These are phyloP conservation scores for Coemansia sp. DNA, from an alignment of 192 early-diverging fungal species.

Conservation along the genomic window DNA sequence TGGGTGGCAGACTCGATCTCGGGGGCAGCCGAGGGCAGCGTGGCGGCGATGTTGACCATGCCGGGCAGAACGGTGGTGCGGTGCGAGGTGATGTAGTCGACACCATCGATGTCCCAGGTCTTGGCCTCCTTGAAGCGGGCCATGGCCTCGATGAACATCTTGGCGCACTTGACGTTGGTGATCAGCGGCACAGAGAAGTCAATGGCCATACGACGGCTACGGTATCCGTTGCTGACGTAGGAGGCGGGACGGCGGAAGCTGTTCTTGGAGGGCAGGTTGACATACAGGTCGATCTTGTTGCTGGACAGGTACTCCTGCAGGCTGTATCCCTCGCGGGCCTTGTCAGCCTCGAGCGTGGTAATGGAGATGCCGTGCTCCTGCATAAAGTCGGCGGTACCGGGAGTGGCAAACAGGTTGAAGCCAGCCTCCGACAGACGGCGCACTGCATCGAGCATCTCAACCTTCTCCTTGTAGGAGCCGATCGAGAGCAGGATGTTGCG, in stretches of 20 bases:
- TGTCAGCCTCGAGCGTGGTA: slow-evolving; percentile 80
- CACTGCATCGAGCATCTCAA: slow-evolving; percentile 91
- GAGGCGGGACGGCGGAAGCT: slow-evolving; percentile 91
- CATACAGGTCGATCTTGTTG: slow-evolving; percentile 97
- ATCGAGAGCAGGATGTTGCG: slow-evolving; percentile 97
- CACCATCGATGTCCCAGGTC: slow-evolving; percentile 67
- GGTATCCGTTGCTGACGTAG: slow-evolving; percentile 94
- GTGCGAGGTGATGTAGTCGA: slow-evolving; percentile 92
- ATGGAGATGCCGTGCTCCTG: slow-evolving; percentile 91
- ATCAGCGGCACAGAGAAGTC: slow-evolving; percentile 96
- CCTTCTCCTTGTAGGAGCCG: slow-evolving; percentile 98
- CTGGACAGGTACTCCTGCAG: slow-evolving; percentile 92
- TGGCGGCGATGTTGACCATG: slow-evolving; percentile 76
- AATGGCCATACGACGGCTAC: slow-evolving; percentile 94
- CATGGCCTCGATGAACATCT: slow-evolving; percentile 95
- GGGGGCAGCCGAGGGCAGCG: slow-evolving; percentile 54
- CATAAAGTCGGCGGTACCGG: slow-evolving; percentile 96
- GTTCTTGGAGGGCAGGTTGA: slow-evolving; percentile 98
- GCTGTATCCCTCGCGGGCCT: slow-evolving; percentile 77
- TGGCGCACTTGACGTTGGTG: slow-evolving; percentile 99
- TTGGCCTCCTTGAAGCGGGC: slow-evolving; percentile 57
- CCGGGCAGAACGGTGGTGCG: slow-evolving; percentile 81
- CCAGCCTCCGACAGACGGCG: slow-evolving; percentile 77
- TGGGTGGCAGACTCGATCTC: slow-evolving; percentile 61
- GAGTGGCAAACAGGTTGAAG: slow-evolving; percentile 91